Evolutionary conservation across 2,329 filamentous ascomycete species (phyloP), one percentile per base, ranked within the genome.

Genomic region (Xylariaceae sp.): DNA sequence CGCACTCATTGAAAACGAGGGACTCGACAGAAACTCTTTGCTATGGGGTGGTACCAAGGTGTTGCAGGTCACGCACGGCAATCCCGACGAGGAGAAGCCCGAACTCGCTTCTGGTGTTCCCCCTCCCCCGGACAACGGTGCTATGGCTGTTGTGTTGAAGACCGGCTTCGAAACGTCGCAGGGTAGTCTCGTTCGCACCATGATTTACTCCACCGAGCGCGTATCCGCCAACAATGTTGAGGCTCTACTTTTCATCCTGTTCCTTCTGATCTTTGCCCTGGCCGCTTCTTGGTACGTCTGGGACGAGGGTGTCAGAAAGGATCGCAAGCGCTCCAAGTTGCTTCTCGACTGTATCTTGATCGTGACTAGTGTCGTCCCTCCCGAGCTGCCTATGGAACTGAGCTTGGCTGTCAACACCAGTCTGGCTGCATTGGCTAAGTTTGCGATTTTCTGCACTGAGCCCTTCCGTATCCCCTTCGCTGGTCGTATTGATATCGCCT

Each of bases 241-340:
- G 76, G 94, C 94, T 1, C 78, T 99, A n/a, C 82, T 96, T 62
- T 99, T 99, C 79, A 99, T 99, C 66, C 82, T 99, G 61, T 99
- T 99, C 82, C 83, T 99, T 34, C 84, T 96, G 57, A 84, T 97
- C 69, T 99, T 99, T 77, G 95, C 95, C 69, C 85, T 99, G 73
- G 95, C 94, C 58, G 94, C 94, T 55, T 96, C 94, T 10, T 97
- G 94, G 92, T 99, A 99, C 74, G 94, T 99, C 61, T 99, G 94
- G 94, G 86, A 92, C 63, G 93, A 99, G 76, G 95, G 94, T 78
- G 93, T 99, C 57, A 83, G 84, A 72, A 92, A 89, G 77, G 93
- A 97, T 71, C 88, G 94, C 72, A 97, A 99, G 80, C 88, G 94
- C 65, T 97, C 93, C 51, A 99, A 99, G 83, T 85, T 99, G 45